Percentiles rank a stretch among this genome's conserved stretches.
phyloP scores from a whole-genome alignment of 768 basidiomycete genomes.

The Hysterangium stoloniferum region DNA sequence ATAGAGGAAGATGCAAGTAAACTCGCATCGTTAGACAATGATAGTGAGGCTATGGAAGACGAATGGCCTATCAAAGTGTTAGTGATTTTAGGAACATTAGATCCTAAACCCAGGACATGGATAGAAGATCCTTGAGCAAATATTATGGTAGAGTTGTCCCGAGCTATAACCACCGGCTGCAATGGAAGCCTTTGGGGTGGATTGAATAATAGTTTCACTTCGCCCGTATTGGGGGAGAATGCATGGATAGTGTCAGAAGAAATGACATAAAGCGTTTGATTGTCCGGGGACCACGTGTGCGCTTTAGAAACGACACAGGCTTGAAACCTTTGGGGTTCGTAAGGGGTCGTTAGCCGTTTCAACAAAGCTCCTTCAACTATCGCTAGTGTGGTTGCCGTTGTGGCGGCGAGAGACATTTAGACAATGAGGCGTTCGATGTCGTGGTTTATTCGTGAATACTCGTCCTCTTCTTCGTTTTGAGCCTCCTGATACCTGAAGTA shows the following conservation, averaged over 20 bases:
- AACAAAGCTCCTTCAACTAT: background rate
- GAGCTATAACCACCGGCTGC: conserved; percentile 28
- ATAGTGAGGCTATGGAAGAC: conserved; percentile 40
- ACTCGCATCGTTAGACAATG: conserved; percentile 50
- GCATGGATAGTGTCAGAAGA: conserved; percentile 39
- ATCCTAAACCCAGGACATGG: conserved; percentile 41
- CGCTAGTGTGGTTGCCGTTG: background rate
- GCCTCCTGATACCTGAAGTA: no score
- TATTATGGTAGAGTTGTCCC: conserved; percentile 33
- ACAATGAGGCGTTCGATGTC: background rate
- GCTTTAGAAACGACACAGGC: conserved; percentile 23
- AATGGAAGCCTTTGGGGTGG: conserved; percentile 18
- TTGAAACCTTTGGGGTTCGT: background rate
- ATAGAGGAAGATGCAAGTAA: conserved; percentile 51
- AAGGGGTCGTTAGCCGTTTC: background rate
- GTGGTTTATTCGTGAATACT: background rate
- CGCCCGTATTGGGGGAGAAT: conserved; percentile 42
- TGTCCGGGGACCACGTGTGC: conserved; percentile 52
- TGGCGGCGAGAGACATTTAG: conserved; percentile 11
- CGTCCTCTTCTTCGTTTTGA: no score
- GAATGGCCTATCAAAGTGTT: conserved; percentile 49
- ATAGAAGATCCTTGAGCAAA: conserved; percentile 40
- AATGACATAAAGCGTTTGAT: conserved; percentile 45
- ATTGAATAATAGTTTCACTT: conserved; percentile 37
- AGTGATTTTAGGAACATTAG: conserved; percentile 30